Percentiles rank a stretch among this genome's conserved stretches.
These are phyloP conservation scores for Osmanthus fragrans DNA, from an alignment of 257 asterid genomes.

Conservation along the genomic window DNA sequence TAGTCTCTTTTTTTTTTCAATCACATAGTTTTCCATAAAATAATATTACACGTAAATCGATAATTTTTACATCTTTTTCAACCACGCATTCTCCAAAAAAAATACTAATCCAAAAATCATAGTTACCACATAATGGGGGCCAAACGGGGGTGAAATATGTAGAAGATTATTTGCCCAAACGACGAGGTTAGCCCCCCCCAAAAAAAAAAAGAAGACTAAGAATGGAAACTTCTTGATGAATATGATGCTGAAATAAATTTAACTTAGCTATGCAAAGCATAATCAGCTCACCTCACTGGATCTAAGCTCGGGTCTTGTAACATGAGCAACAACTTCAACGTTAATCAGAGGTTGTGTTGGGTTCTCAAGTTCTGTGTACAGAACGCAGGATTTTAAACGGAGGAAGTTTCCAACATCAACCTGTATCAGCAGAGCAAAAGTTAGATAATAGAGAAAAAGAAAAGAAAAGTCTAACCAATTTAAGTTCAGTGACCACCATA, in stretches of 20 bases:
- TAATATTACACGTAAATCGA: too few species aligned
- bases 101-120: too few species aligned
- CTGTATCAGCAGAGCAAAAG: constrained; percentile 41
- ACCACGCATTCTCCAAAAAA: too few species aligned
- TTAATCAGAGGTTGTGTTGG: constrained; percentile 64
- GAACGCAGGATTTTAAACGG: constrained; percentile 80
- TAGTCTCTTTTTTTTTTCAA: too few species aligned
- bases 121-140: too few species aligned
- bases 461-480: neutral
- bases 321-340: constrained; percentile 93
- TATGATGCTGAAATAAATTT: neutral
- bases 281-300: constrained; percentile 68
- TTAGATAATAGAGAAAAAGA: neutral
- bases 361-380: constrained; percentile 75
- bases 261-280: neutral
- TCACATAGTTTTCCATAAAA: too few species aligned
- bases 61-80: too few species aligned
- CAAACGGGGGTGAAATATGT: too few species aligned
- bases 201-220: neutral
- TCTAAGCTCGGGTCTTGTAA: constrained; percentile 77
- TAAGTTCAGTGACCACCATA: neutral
- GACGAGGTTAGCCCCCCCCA: neutral
- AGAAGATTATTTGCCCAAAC: neutral
- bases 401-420: constrained; percentile 96
- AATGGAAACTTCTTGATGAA: neutral